Evolutionary conservation across 495 filamentous ascomycete species (phyloP).

Genomic region (Achaetomiella virescens): DNA sequence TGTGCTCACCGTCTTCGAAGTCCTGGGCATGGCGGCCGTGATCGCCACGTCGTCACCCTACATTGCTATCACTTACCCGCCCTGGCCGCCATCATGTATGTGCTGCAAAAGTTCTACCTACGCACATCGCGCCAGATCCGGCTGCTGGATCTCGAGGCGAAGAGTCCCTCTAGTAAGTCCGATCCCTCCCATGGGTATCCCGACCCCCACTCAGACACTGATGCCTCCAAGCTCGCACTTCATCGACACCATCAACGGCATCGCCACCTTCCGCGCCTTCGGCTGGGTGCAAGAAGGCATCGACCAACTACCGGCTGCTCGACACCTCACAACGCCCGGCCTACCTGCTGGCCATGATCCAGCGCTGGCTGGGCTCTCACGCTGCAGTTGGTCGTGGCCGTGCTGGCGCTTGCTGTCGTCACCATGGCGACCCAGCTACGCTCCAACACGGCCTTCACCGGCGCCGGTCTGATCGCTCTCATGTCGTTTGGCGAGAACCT

Average conservation of each 20-base stretch:
- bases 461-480: conserved; percentile 24
- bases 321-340: conserved; percentile 47
- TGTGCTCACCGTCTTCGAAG: background rate
- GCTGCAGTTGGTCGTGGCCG: conserved; percentile 41
- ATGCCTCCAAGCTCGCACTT: conserved; percentile 33
- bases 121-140: conserved; percentile 53
- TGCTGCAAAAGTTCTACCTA: conserved; percentile 50
- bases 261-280: conserved; percentile 46
- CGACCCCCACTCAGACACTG: background rate
- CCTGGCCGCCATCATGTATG: conserved; percentile 31
- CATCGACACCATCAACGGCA: conserved; percentile 40
- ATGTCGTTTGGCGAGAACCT: conserved; percentile 24
- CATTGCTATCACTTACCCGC: conserved; percentile 25
- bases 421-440: conserved; percentile 18
- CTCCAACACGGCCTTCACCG: conserved; percentile 25
- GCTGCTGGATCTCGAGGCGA: conserved; percentile 46
- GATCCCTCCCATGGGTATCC: background rate
- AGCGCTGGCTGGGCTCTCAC: conserved; percentile 48
- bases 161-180: conserved; percentile 22
- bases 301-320: conserved; percentile 43
- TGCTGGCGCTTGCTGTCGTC: conserved; percentile 37
- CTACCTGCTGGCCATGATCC: conserved; percentile 49
- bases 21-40: conserved; percentile 25
- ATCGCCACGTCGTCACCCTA: conserved; percentile 26
- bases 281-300: conserved; percentile 40